Base-by-base conservation (phyloP, 805 yeast genomes). In the Suhomyces sp. region DNA sequence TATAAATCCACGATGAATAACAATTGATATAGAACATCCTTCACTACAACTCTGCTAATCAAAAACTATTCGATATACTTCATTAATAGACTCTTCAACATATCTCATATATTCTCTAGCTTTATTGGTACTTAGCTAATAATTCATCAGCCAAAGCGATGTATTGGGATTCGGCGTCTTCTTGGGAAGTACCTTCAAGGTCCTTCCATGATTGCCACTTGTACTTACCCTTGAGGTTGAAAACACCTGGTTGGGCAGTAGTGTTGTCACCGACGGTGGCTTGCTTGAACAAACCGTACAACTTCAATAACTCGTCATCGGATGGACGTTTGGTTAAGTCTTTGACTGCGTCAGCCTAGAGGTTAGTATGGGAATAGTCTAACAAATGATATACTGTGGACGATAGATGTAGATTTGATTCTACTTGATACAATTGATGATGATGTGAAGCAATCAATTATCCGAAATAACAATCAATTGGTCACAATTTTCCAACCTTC, bases 181-280 rank as follows among this genome's bases (percentile, higher is more conserved):
- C 95, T 65, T 84, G 85, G 25, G 88, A 65, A 42, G 76, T 77
- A 39, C 98, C 98, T 70, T 85, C 83, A 56, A 82, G 70, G 52
- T 79, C 81, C 54, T 82, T 82, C 98, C 98, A 93, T 6, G 98
- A 77, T 59, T 90, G 91, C 98, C 98, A 93, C 75, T 93, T 93
- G 77, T 86, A 85, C 68, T 95, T 88, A 50, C 91, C 97, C 71
- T 84, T 88, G 70, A 93, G 76, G 68, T 88, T 95, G 63, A 93
- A 87, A 40, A 85, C 67, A 45, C 96, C 93, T 36, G 98, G 98
- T 70, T 87, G 86, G 37, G 74, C 70, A 43, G 95, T 84, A 47
- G 62, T 64, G 76, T 88, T 88, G 76, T 93, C 98, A 48, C 98
- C 98, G 38, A 82, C 83, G 22, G 97, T 91, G 51, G 98, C 95